Evolutionary conservation across 345 rosid species (phyloP), one percentile per base, ranked within the genome.

Genomic region (Hirschfeldia incana): DNA sequence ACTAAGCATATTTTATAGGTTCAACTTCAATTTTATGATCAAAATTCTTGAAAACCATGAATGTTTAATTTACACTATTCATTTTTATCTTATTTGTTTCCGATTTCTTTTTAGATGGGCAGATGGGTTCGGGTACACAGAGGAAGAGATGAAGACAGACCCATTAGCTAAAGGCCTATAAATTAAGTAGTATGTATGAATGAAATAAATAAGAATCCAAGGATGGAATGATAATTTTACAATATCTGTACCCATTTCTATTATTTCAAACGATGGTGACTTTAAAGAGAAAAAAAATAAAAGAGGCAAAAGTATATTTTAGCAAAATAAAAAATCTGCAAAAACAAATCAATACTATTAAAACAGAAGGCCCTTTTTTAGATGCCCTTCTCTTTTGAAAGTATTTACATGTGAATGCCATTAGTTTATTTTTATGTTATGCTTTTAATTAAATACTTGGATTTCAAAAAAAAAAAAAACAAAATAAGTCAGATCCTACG

Each of bases 161-260:
- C 34, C 63, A 62, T 34, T 49, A 68, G 32, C 49, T 46, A 6
- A 69, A 46, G 16, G 16, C 55, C 33, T 49, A 9, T 27, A 61
- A 49, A 7, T 8, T 16, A 65, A 16, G 21, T 37, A 65, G 5
- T 17, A 53, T 70, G 30, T 69, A 37, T 67, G 2, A 46, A 28
- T 78, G 36, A 36, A 51, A 28, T 17, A 37, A 55, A 71, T 71
- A 65, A 57, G 36, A 70, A 51, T 69, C 57, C 55, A 69, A 59
- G n/a, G 32, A 21, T 26, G 37, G 69, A 76, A 61, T 69, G 15
- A 60, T 21, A 12, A 44, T 49, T 12, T 69, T 62, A 42, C 73
- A 37, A 34, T 2, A 30, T 30, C 4, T 30, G 1, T 65, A 51
- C 28, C 57, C n/a, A 26, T 58, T 75, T 36, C 1, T 65, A 10